Evolutionary conservation across 2,329 filamentous ascomycete genomes (phyloP), one percentile per base, ranked within the genome.

Genomic region (Cryphonectria carpinicola): DNA sequence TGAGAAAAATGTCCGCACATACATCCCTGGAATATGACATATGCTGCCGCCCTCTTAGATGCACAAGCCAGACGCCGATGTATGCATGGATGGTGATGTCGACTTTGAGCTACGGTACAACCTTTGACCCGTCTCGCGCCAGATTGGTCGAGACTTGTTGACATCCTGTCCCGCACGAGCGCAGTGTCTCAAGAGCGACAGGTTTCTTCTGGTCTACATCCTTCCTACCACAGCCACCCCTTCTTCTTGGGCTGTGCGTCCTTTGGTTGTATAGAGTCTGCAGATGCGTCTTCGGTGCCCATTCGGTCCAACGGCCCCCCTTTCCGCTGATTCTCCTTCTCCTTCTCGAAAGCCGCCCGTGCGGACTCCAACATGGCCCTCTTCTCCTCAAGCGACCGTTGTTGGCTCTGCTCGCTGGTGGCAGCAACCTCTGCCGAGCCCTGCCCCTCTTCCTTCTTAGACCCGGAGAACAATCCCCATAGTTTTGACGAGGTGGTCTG

Each of bases 261-360:
- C 66, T 61, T 76, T 70, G 75, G 75, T 32, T 70, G 72, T 71
- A 70, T 73, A 54, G 72, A 76, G 43, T 69, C 25, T 66, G 72
- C 74, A 43, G 70, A 73, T 56, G 68, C 75, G 32, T 75, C 75
- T 43, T 82, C 80, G 41, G 84, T 76, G 0, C 85, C 86, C 3
- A 88, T 71, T 70, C 83, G 83, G 74, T 88, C 86, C 61, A 88
- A 76, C 65, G 82, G 82, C 1, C 86, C 87, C 28, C 86, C 86
- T 17, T 74, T 78, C 71, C 80, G 80, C 80, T 88, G 85, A 71
- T 84, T 85, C 74, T 85, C 82, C 74, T 82, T 82, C 79, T 88
- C 86, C 56, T 79, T 76, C 70, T 86, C 84, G 73, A 86, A 84
- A 1, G 81, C 84, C 25, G 77, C 79, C 70, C 80, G 81, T 46